Base-by-base conservation (phyloP, 768 basidiomycete genomes). In the Auricularia cornea region DNA sequence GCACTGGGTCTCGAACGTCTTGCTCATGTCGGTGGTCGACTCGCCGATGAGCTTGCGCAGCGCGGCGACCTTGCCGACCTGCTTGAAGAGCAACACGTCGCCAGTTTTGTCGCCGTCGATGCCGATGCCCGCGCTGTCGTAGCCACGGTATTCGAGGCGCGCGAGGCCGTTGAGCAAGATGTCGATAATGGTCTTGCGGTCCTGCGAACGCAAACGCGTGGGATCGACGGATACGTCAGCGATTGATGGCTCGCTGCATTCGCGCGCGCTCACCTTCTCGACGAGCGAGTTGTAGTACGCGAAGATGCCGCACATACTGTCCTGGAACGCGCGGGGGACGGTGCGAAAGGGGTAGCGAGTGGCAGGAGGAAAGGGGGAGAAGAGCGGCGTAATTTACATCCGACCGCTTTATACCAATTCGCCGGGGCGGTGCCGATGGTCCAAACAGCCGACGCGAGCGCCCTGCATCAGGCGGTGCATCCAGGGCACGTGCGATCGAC, bases 121-220 rank as follows among this genome's bases (percentile, higher is more conserved):
- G 64, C 87, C 87, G 52, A 94, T 77, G 69, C 92, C 92, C 26
- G 96, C 97, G 68, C 91, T 94, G 74, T 99, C 97, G 73, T 99
- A 99, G 44, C 97, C 97, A 72, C 97, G 90, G 77, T 99, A 99
- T 75, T 99, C 97, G 69, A 98, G 87, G 64, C 97, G 88, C 61
- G 91, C 87, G 64, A 99, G 89, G 66, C 95, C 97, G 63, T 87
- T 89, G 71, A 86, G 84, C 60, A 99, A 84, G 66, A 94, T 86
- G 70, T 98, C 94, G 66, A 96, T 86, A 67, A 98, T 82, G 70
- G 92, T 89, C 74, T 90, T 87, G 69, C 96, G 92, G 73, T 88
- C 85, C 92, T 95, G 74, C 59, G n/a, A 38, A 11, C 23, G 1
- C 62, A 48, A 41, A 70, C 57, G 20, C 40, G 61, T 60, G 57